Evolutionary conservation across 2,329 filamentous ascomycete genomes (phyloP), one percentile per base, ranked within the genome.

Genomic region (Epichloe hybrida): DNA sequence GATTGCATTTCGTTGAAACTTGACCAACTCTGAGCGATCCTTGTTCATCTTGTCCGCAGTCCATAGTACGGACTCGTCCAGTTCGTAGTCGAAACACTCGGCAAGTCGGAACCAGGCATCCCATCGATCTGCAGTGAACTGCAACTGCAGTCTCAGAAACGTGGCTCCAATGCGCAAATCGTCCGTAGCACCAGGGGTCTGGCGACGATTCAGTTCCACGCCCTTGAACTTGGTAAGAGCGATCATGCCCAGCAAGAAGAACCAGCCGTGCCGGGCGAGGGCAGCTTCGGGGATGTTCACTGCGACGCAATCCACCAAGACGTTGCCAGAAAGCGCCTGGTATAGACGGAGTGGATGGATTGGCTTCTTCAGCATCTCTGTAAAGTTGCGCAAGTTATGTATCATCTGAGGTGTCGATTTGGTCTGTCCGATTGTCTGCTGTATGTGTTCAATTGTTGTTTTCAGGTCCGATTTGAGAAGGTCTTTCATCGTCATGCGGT

Each of bases 41-140:
- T 86, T 91, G 67, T 95, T 95, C 68, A 95, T 83, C 66, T 94
- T 95, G 58, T 95, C 88, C 1, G 88, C 86, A 20, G 84, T 86
- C 89, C 89, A 95, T 5, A 90, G 79, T 5, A 94, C 86, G 6
- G 83, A 80, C 64, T 95, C 89, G 55, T 95, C 89, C 13, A 95
- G 72, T 59, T 94, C 88, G 48, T 87, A 84, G 65, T 95, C 89
- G 60, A 88, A 90, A 46, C 86, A 88, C 64, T 95, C 88, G 0
- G 84, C 89, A 23, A 95, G 76, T 12, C 88, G 80, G 64, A 91
- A 93, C 89, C 89, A 95, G 0, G 86, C 85, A 63, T 95, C 86
- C 89, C 89, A 95, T 51, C 83, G 81, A 40, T 88, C 83, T 2
- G 81, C 79, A 2, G 84, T 88, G 63, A 88, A 88, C 57, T 95